These are phyloP conservation scores for Arthrobotrys megalospora DNA, from an alignment of 2,329 filamentous ascomycete genomes.

Conservation along the genomic window DNA sequence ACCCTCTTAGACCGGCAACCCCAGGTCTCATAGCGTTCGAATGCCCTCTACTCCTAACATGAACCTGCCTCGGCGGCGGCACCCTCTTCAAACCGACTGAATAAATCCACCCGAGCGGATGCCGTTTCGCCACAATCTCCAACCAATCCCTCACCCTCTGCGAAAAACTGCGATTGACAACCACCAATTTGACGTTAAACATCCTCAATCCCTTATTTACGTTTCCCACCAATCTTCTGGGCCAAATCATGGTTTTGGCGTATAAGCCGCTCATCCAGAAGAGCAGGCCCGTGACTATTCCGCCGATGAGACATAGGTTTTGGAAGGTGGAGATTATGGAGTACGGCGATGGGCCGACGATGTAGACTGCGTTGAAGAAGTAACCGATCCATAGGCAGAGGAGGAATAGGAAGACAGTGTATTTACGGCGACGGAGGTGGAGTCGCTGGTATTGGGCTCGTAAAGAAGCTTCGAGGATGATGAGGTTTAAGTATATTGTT, in stretches of 20 bases:
- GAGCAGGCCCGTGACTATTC: constrained; percentile 85
- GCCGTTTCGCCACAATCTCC: constrained; percentile 50
- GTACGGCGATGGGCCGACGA: constrained; percentile 94
- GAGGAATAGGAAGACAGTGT: constrained; percentile 90
- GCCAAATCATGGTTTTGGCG: constrained; percentile 95
- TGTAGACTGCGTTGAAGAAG: constrained; percentile 91
- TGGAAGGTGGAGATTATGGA: constrained; percentile 72
- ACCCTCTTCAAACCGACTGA: constrained; percentile 48
- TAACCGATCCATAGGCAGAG: constrained; percentile 84
- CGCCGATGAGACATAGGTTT: constrained; percentile 91
- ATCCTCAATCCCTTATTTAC: constrained; percentile 90
- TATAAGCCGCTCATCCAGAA: constrained; percentile 97
- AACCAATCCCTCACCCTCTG: constrained; percentile 47
- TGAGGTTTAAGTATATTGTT: constrained; percentile 97
- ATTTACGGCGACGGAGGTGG: constrained; percentile 87
- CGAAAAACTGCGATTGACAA: constrained; percentile 71
- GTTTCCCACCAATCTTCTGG: constrained; percentile 87
- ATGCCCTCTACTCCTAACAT: constrained; percentile 32
- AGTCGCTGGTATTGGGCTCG: constrained; percentile 93
- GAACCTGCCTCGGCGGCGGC: constrained; percentile 37
- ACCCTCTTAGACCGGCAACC: constrained; percentile 3
- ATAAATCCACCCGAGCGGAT: constrained; percentile 56
- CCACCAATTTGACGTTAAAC: constrained; percentile 96
- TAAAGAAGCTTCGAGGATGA: constrained; percentile 94
- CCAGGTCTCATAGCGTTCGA: constrained; percentile 39